Base-by-base conservation (phyloP, 2,329 filamentous ascomycete species). In the Penicillium glabrum region DNA sequence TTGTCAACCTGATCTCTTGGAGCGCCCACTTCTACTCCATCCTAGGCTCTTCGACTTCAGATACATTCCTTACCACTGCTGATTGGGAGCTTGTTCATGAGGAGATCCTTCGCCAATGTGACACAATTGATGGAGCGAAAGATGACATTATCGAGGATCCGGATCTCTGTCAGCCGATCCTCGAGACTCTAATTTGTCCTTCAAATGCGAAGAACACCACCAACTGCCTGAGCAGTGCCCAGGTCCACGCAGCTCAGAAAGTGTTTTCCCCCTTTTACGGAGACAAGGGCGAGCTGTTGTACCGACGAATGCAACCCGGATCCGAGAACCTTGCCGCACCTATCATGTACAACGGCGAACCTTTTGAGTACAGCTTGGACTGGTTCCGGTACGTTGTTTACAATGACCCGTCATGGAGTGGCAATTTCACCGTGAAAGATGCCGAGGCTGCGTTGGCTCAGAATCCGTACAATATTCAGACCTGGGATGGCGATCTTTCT, bases 401-500 rank as follows among this genome's bases (percentile, higher is more conserved):
- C 64, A 73, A 67, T 46, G 58, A 80, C 56, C 69, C 74, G 5
- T 67, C 62, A 24, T 81, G 75, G 72, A 69, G 70, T 33, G 69
- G 68, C 21, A 74, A 67, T 31, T 77, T 79, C 60, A 72, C 65
- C 33, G 60, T 76, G 26, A 60, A 72, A 45, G 73, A 78, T 54
- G 72, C 71, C 16, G 72, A 69, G 9, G 69, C 71, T 11, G 74
- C 75, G 1, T 47, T 72, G 13, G 66, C 61, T 2, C 70, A 70
- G 55, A 62, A 83, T 58, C 80, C 82, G 0, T 81, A 79, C 41
- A 76, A 81, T 51, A 78, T 80, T 7, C 79, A 78, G 4, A 82
- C 81, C 1, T 74, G 72, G 61, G 73, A 77, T 10, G 80, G 77
- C 53, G 79, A 83, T 60, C 66, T 85, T 3, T 74, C 75, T 0